Conservation (phyloP, 73 alveolate species). For the Tetrahymena elliotti region DNA sequence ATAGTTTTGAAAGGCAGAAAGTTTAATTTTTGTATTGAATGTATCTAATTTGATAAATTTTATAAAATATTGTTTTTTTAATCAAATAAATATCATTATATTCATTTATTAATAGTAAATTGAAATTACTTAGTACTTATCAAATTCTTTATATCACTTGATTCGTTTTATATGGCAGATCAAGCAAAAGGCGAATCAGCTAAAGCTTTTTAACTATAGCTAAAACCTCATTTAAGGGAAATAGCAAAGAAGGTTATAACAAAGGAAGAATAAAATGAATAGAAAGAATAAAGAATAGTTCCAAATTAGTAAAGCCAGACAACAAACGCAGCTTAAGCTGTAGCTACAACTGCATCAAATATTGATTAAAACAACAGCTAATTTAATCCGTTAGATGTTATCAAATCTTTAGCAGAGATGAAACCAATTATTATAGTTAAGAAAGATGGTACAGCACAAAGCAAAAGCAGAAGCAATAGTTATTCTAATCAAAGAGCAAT, state of each 20-base stretch:
- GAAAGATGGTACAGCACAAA: not conserved
- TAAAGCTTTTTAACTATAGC: not conserved
- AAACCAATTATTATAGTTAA: not conserved
- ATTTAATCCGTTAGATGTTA: not conserved
- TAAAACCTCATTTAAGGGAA: not conserved
- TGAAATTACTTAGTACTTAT: not conserved
- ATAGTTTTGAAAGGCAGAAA: not conserved
- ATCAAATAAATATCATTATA: not conserved
- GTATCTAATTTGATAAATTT: not conserved
- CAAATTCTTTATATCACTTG: not conserved
- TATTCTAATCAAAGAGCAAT: not conserved
- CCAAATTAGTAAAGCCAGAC: not conserved
- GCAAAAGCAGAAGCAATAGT: not conserved
- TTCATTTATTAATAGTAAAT: not conserved
- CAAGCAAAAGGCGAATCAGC: conserved; percentile 1
- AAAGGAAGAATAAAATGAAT: not conserved
- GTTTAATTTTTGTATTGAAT: not conserved
- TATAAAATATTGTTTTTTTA: too few species aligned
- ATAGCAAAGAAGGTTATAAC: not conserved
- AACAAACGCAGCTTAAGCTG: not conserved
- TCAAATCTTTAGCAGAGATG: not conserved
- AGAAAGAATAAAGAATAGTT: not conserved
- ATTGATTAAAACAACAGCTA: not conserved
- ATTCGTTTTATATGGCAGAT: not conserved
- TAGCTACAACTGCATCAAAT: not conserved